Evolutionary conservation across 2,329 filamentous ascomycete genomes (phyloP).

Genomic region (Achaetomium macrosporum): DNA sequence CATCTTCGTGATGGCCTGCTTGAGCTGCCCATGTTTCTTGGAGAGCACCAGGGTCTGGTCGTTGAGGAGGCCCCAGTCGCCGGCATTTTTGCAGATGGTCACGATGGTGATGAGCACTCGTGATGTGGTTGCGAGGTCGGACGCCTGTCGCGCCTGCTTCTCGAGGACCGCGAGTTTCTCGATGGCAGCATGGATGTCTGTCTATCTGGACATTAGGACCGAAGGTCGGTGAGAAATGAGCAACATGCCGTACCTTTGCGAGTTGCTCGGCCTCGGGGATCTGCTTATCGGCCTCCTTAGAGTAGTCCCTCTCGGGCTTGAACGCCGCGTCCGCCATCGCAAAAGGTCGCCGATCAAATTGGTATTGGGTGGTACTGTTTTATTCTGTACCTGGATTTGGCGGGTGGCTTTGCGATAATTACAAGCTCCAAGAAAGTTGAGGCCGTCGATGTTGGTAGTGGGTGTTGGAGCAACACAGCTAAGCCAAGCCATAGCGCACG

Average conservation of each 20-base stretch:
- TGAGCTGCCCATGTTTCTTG: slow-evolving; percentile 99
- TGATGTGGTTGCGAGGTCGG: slow-evolving; percentile 92
- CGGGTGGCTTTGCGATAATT: neutral
- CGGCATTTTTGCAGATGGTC: slow-evolving; percentile 86
- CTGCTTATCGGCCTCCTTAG: slow-evolving; percentile 88
- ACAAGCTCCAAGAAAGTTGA: neutral
- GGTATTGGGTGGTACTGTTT: neutral
- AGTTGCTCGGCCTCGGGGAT: slow-evolving; percentile 87
- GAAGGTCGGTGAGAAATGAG: neutral
- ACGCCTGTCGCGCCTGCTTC: slow-evolving; percentile 86
- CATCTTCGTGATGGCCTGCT: slow-evolving; percentile 98
- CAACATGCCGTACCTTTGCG: slow-evolving; percentile 61
- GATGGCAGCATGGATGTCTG: slow-evolving; percentile 77
- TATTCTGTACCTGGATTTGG: neutral
- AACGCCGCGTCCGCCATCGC: slow-evolving; percentile 76
- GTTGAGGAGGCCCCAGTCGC: slow-evolving; percentile 91
- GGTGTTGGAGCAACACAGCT: neutral
- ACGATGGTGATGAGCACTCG: slow-evolving; percentile 82
- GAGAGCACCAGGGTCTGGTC: slow-evolving; percentile 93
- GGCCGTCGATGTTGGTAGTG: neutral
- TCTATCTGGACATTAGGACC: slow-evolving; percentile 37
- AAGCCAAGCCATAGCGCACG: slow-evolving; percentile 5
- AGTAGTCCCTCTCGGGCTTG: slow-evolving; percentile 98
- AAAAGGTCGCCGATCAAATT: slow-evolving; percentile 17
- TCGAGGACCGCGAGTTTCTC: slow-evolving; percentile 89